phyloP scores from a whole-genome alignment of 176 grass and related monocot species.

The Pharus latifolius region DNA sequence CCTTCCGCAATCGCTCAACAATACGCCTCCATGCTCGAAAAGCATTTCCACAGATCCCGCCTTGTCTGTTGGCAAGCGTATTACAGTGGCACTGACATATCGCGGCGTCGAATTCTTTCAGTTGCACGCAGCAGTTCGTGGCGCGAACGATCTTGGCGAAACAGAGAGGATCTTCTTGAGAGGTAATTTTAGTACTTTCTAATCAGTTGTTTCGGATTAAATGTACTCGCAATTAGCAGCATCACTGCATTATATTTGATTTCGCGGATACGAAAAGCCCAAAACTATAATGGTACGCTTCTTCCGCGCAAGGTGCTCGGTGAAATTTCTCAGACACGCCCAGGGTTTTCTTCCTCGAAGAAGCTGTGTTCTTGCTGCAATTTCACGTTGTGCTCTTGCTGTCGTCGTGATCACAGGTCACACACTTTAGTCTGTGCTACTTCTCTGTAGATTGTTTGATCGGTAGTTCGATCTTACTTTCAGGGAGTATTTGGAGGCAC shows the following conservation, averaged over 20 bases:
- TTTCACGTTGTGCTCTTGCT: not conserved
- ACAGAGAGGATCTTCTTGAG: not conserved
- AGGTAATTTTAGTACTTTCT: not conserved
- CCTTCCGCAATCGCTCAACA: no score
- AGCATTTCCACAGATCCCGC: accelerated
- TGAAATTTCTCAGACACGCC: not conserved
- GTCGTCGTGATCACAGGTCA: no score
- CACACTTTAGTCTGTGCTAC: not conserved
- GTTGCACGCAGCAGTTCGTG: not conserved
- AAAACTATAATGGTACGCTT: not conserved
- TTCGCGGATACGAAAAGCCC: not conserved
- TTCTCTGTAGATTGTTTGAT: not conserved
- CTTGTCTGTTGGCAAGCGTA: not conserved
- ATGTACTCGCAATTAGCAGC: not conserved
- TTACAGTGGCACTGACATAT: not conserved
- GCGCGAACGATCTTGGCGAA: not conserved
- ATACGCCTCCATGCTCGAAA: not conserved
- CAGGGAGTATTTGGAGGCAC: not conserved
- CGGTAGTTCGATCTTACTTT: not conserved
- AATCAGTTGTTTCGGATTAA: not conserved
- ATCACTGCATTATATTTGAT: not conserved
- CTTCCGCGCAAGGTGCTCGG: not conserved
- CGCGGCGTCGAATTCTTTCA: not conserved
- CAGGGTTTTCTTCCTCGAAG: not conserved
- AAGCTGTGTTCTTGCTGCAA: not conserved